These are phyloP conservation scores for Lachancea fermentati DNA, from an alignment of 805 yeast genomes.

Conservation along the genomic window DNA sequence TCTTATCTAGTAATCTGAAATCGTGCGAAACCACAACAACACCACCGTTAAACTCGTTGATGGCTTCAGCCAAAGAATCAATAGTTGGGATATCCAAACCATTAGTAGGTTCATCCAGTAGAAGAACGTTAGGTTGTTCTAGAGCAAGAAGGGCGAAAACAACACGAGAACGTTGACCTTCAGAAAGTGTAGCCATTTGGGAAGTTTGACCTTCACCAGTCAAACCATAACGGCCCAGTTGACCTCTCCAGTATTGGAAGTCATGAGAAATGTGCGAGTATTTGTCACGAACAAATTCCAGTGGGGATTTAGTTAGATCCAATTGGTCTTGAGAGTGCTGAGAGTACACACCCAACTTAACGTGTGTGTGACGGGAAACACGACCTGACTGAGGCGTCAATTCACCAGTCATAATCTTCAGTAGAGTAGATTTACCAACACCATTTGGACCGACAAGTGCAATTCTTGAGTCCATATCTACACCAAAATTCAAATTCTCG, in stretches of 20 bases:
- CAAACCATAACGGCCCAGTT: slow-evolving; percentile 95
- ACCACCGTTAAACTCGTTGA: slow-evolving; percentile 93
- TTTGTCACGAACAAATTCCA: slow-evolving; percentile 95
- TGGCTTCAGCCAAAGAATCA: slow-evolving; percentile 96
- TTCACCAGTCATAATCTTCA: slow-evolving; percentile 95
- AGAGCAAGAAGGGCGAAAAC: slow-evolving; percentile 94
- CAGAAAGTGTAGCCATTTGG: slow-evolving; percentile 96
- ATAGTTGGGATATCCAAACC: slow-evolving; percentile 98
- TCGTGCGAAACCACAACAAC: slow-evolving; percentile 98
- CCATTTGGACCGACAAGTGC: slow-evolving; percentile 99
- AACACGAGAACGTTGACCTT: slow-evolving; percentile 99
- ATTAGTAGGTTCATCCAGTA: slow-evolving; percentile 99
- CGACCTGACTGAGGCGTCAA: slow-evolving; percentile 87
- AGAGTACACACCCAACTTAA: slow-evolving; percentile 96
- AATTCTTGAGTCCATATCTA: slow-evolving; percentile 98
- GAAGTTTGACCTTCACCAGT: slow-evolving; percentile 99
- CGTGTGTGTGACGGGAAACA: slow-evolving; percentile 94
- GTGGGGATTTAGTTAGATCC: slow-evolving; percentile 89
- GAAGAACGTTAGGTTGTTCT: slow-evolving; percentile 88
- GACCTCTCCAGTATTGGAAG: slow-evolving; percentile 98
- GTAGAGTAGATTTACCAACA: slow-evolving; percentile 95
- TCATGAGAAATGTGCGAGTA: slow-evolving; percentile 89
- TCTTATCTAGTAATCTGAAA: slow-evolving; percentile 94
- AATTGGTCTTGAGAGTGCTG: slow-evolving; percentile 99
- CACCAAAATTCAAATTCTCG: slow-evolving; percentile 90